Evolutionary conservation across 495 filamentous ascomycete species (phyloP).

Genomic region (Annulohypoxylon nitens): DNA sequence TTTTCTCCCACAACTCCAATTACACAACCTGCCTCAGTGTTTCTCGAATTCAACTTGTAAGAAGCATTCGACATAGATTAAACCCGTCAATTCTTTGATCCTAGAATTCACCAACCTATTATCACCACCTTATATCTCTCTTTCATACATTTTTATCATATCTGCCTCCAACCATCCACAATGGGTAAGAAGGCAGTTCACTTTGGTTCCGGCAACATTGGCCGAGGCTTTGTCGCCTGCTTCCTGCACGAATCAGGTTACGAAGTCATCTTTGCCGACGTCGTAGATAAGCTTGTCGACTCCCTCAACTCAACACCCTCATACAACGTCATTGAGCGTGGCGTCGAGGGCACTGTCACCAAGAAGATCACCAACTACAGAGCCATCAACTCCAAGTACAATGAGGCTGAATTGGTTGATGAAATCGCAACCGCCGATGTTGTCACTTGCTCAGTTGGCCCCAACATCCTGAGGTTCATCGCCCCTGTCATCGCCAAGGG

Average conservation of each 20-base stretch:
- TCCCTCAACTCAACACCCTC: conserved; percentile 76
- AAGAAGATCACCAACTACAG: conserved; percentile 92
- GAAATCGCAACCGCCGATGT: conserved; percentile 89
- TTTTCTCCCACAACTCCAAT: conserved; percentile 21
- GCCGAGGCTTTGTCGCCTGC: conserved; percentile 69
- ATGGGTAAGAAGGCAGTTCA: conserved; percentile 88
- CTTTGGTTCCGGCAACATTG: conserved; percentile 95
- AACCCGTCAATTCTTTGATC: conserved; percentile 8
- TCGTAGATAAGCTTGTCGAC: conserved; percentile 83
- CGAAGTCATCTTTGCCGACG: conserved; percentile 95
- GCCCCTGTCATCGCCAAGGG: conserved; percentile 93
- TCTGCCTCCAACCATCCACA: conserved; percentile 37
- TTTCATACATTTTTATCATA: neutral
- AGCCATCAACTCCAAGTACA: conserved; percentile 91
- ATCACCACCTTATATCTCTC: neutral
- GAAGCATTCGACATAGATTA: conserved; percentile 9
- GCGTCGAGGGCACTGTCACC: conserved; percentile 81
- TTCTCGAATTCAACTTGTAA: conserved; percentile 3
- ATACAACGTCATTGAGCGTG: conserved; percentile 95
- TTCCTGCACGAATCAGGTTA: conserved; percentile 89
- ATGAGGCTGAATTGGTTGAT: conserved; percentile 81
- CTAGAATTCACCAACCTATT: neutral
- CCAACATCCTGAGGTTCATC: conserved; percentile 95
- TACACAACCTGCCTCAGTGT: conserved; percentile 17
- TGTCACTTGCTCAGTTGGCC: conserved; percentile 96